phyloP scores from a whole-genome alignment of 768 basidiomycete species.

The Galerina marginata region DNA sequence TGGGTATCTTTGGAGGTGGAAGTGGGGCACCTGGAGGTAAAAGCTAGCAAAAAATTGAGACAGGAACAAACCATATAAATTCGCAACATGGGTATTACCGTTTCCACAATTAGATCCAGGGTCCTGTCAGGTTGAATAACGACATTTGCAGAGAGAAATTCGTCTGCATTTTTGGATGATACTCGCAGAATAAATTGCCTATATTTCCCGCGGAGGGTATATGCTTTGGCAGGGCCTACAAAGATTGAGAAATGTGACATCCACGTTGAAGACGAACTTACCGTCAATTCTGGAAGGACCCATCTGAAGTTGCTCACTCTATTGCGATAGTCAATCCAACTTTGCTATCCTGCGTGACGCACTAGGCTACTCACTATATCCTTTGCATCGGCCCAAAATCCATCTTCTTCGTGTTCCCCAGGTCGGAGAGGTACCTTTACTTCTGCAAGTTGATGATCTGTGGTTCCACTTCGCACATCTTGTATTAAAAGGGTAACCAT shows the following conservation, averaged over 20 bases:
- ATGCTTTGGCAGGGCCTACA: constrained; percentile 71
- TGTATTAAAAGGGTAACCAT: constrained; percentile 74
- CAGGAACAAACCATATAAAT: background rate
- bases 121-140: constrained; percentile 58
- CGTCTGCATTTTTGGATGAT: constrained; percentile 53
- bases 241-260: background rate
- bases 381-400: constrained; percentile 75
- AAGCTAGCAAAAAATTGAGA: constrained; percentile 31
- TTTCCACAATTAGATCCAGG: constrained; percentile 62
- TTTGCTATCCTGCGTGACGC: background rate
- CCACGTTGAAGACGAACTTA: constrained; percentile 27
- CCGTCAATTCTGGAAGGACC: constrained; percentile 76
- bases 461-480: constrained; percentile 57
- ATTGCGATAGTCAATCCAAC: constrained; percentile 1
- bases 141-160: constrained; percentile 61
- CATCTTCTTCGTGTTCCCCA: constrained; percentile 53
- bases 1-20: constrained; percentile 37
- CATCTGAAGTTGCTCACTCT: constrained; percentile 60
- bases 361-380: constrained; percentile 50
- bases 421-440: constrained; percentile 62
- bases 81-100: constrained; percentile 41
- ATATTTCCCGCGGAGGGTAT: constrained; percentile 69
- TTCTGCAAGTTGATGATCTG: constrained; percentile 68
- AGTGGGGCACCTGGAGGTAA: constrained; percentile 38
- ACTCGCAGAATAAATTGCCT: constrained; percentile 73